These are phyloP conservation scores for Butyriboletus appendiculatus DNA, from an alignment of 1,284 basidiomycete species.

Conservation along the genomic window DNA sequence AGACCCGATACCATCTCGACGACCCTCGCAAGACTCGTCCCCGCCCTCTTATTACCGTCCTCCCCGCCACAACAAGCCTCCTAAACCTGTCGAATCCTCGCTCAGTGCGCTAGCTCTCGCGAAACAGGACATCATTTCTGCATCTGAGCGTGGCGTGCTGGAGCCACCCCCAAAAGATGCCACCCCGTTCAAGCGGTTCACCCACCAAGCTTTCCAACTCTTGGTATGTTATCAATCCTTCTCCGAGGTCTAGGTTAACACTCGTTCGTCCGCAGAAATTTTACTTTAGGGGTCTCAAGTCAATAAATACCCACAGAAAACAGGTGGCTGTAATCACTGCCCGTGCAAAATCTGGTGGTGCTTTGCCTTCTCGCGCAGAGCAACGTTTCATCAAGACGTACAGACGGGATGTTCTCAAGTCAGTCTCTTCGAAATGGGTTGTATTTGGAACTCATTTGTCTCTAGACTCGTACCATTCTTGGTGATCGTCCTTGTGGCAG, in stretches of 20 bases:
- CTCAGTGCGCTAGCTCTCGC: slow-evolving; percentile 46
- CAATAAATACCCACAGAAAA: slow-evolving; percentile 61
- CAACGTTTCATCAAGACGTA: slow-evolving; percentile 65
- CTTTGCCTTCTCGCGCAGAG: slow-evolving; percentile 62
- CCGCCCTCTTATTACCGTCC: slow-evolving; percentile 25
- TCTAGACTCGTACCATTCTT: slow-evolving; percentile 79
- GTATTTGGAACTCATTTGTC: background rate
- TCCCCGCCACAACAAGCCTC: slow-evolving; percentile 29
- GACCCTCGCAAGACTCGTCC: slow-evolving; percentile 8
- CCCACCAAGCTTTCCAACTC: slow-evolving; percentile 69
- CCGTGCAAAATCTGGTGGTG: slow-evolving; percentile 57
- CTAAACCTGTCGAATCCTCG: slow-evolving; percentile 25
- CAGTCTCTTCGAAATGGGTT: slow-evolving; percentile 3
- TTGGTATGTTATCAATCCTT: slow-evolving; percentile 48
- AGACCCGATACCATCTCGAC: slow-evolving; percentile 13
- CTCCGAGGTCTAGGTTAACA: slow-evolving; percentile 1
- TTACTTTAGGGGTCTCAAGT: slow-evolving; percentile 71
- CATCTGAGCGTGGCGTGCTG: slow-evolving; percentile 66
- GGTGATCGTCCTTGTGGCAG: slow-evolving; percentile 71
- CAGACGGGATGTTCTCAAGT: slow-evolving; percentile 70
- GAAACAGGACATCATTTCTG: slow-evolving; percentile 63
- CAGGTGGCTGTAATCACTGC: slow-evolving; percentile 53
- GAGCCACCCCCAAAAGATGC: slow-evolving; percentile 62
- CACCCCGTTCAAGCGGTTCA: slow-evolving; percentile 51
- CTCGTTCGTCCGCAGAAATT: slow-evolving; percentile 58